phyloP scores from a whole-genome alignment of 1,139 yeast genomes.

The Groenewaldozyma sp. region DNA sequence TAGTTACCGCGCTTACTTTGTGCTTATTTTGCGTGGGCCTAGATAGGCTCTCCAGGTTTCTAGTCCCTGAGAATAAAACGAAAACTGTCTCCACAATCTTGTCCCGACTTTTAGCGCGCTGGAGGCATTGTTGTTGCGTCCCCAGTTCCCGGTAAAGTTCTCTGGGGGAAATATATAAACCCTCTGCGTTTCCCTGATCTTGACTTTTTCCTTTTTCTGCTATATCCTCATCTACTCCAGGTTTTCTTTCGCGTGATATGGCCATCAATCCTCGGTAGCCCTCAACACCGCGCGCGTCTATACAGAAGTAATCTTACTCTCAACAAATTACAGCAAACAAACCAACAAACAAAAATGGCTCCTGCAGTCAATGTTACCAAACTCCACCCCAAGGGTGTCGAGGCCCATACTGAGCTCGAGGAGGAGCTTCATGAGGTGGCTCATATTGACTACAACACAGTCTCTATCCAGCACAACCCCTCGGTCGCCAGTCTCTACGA shows the following conservation, averaged over 20 bases:
- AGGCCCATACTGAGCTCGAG: constrained; percentile 34
- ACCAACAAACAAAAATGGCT: constrained; percentile 20
- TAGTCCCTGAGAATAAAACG: too few relatives aligned
- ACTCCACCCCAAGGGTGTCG: constrained; percentile 36
- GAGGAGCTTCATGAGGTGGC: constrained; percentile 33
- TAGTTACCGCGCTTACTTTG: too few relatives aligned
- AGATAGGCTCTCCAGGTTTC: too few relatives aligned
- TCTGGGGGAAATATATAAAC: not conserved
- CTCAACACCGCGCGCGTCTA: not conserved
- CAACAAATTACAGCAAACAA: not conserved
- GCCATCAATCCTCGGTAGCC: not conserved
- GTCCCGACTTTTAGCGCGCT: too few relatives aligned
- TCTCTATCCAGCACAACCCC: constrained; percentile 68
- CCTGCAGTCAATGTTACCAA: constrained; percentile 34
- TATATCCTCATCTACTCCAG: not conserved
- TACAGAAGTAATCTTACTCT: too few relatives aligned
- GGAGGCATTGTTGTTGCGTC: too few relatives aligned
- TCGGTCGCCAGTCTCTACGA: constrained; percentile 91
- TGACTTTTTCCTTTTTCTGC: not conserved
- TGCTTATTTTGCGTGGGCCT: too few relatives aligned
- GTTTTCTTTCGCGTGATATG: constrained; percentile 1
- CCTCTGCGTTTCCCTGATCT: constrained; percentile 3
- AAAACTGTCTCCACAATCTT: too few relatives aligned
- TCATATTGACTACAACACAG: constrained; percentile 34
- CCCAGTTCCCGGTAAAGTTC: too few relatives aligned